These are phyloP conservation scores for Pythium myriotylum DNA, from an alignment of 352 stramenopile genomes.

Conservation along the genomic window DNA sequence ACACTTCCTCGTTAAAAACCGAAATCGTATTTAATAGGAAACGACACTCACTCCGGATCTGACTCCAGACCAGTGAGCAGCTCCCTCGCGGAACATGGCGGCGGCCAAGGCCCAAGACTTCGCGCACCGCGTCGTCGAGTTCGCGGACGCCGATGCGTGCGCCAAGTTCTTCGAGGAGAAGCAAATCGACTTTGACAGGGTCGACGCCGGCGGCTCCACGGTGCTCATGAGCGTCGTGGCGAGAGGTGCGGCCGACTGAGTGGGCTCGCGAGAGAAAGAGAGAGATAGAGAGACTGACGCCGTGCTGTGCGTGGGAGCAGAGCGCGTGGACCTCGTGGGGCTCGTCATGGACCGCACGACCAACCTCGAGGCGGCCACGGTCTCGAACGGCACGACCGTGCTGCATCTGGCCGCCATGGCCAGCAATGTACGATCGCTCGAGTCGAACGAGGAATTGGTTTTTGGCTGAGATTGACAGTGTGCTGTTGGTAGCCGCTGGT, in stretches of 20 bases:
- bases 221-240: constrained; percentile 83
- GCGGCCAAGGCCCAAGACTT: constrained; percentile 57
- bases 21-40: constrained; percentile 1
- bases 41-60: constrained; percentile 9
- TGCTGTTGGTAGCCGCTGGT: constrained; percentile 42
- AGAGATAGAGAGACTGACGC: too few species aligned
- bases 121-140: constrained; percentile 78
- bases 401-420: constrained; percentile 81
- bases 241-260: constrained; percentile 39
- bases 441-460: constrained; percentile 8
- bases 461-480: not conserved
- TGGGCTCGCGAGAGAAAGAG: not conserved
- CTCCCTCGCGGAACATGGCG: not conserved
- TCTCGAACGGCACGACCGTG: constrained; percentile 70
- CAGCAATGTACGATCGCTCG: constrained; percentile 43
- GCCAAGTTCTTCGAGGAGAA: constrained; percentile 64
- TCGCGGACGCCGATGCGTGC: constrained; percentile 58
- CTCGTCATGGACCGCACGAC: constrained; percentile 55
- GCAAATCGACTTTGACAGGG: constrained; percentile 56
- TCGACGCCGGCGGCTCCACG: constrained; percentile 69
- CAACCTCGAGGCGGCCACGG: constrained; percentile 58
- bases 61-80: not conserved
- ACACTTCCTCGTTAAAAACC: constrained; percentile 1
- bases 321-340: constrained; percentile 62
- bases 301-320: constrained; percentile 27